Percentiles rank a stretch among this genome's conserved stretches.
These are phyloP conservation scores for Fomitopsis pulvina DNA, from an alignment of 768 basidiomycete genomes.

Conservation along the genomic window DNA sequence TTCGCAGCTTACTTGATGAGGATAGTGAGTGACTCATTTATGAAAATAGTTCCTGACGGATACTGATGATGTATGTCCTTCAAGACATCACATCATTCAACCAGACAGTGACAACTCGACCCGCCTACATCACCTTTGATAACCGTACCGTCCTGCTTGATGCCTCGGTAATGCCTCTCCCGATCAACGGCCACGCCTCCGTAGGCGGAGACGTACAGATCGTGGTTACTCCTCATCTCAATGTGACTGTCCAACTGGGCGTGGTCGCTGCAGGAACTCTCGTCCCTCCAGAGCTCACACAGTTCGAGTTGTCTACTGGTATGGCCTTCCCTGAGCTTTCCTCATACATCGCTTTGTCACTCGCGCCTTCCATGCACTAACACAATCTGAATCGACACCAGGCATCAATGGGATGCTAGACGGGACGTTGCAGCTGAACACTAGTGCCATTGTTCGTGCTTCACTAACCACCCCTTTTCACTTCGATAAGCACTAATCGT, in stretches of 20 bases:
- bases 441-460: slow-evolving; percentile 29
- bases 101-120: slow-evolving; percentile 7
- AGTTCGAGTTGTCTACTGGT: slow-evolving; percentile 8
- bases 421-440: slow-evolving; percentile 32
- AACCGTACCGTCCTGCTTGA: slow-evolving; percentile 19
- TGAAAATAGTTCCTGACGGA: background rate
- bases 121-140: slow-evolving; percentile 14
- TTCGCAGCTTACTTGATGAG: background rate
- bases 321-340: no score
- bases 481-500: background rate
- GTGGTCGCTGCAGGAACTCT: slow-evolving; percentile 38
- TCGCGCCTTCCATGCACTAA: slow-evolving; percentile 4
- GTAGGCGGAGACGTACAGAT: slow-evolving; percentile 18
- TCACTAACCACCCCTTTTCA: background rate
- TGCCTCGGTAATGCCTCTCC: background rate
- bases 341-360: background rate
- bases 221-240: slow-evolving; percentile 25
- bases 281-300: slow-evolving; percentile 24
- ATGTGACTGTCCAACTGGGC: slow-evolving; percentile 29
- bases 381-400: background rate
- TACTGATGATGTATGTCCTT: background rate
- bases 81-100: slow-evolving; percentile 10
- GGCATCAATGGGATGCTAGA: slow-evolving; percentile 34
- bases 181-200: slow-evolving; percentile 8
- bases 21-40: background rate